Evolutionary conservation across 345 rosid genomes (phyloP).

Genomic region (Carallia pectinifolia): DNA sequence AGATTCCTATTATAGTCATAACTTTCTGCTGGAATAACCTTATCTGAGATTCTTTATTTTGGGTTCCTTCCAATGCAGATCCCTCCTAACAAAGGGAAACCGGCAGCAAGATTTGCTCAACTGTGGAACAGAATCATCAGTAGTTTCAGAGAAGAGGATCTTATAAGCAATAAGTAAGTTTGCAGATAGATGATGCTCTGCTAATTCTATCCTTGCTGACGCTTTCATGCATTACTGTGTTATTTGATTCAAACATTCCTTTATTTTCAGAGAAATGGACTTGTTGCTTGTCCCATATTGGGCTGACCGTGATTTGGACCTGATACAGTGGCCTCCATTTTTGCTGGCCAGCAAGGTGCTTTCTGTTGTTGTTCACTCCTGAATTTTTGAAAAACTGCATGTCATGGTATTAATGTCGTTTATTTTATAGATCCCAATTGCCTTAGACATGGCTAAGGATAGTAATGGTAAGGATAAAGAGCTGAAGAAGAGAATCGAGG

Average conservation of each 20-base stretch:
- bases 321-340: conserved; percentile 98
- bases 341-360: conserved; percentile 95
- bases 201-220: conserved; percentile 1
- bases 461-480: conserved; percentile 89
- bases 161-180: conserved; percentile 68
- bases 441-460: conserved; percentile 99
- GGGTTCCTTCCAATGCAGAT: conserved; percentile 38
- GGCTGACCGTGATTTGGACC: conserved; percentile 91
- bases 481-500: conserved; percentile 76
- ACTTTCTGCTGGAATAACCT: background rate
- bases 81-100: conserved; percentile 63
- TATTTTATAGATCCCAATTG: conserved; percentile 79
- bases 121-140: conserved; percentile 94
- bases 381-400: conserved; percentile 5
- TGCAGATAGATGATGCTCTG: background rate
- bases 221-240: background rate
- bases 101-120: conserved; percentile 95
- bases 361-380: conserved; percentile 3
- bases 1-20: background rate
- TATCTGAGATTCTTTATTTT: conserved; percentile 14
- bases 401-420: conserved; percentile 10
- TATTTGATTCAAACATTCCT: conserved; percentile 19
- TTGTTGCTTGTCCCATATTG: conserved; percentile 98
- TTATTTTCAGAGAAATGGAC: conserved; percentile 80
- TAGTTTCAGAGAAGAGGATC: conserved; percentile 97